These are phyloP conservation scores for Phytopythium litorale DNA, from an alignment of 352 stramenopile genomes.

Conservation along the genomic window DNA sequence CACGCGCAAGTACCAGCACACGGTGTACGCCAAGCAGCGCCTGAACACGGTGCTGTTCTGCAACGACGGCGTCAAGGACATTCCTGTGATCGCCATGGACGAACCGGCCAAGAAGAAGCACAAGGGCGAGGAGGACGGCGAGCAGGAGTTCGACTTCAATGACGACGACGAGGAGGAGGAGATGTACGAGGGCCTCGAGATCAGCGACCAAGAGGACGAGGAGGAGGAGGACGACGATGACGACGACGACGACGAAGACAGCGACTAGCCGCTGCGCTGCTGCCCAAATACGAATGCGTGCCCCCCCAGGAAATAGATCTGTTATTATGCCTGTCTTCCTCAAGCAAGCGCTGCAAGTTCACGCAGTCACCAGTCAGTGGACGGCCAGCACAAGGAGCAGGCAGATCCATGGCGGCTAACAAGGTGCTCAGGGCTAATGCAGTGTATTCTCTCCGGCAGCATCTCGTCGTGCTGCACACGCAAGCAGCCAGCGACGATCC, in stretches of 20 bases:
- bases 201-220: constrained; percentile 55
- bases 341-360: neutral
- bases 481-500: neutral
- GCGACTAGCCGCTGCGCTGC: constrained; percentile 13
- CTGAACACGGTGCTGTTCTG: constrained; percentile 92
- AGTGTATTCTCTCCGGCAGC: neutral
- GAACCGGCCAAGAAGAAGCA: constrained; percentile 45
- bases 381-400: no score
- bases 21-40: constrained; percentile 83
- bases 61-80: constrained; percentile 68
- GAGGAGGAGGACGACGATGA: constrained; percentile 51
- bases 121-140: constrained; percentile 34
- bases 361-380: neutral
- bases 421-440: neutral
- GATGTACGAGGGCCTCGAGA: constrained; percentile 81
- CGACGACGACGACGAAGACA: constrained; percentile 37
- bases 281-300: neutral
- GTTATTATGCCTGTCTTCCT: constrained; percentile 1
- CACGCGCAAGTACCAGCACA: constrained; percentile 66
- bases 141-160: constrained; percentile 35
- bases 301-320: constrained; percentile 6
- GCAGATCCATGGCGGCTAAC: neutral
- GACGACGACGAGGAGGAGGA: constrained; percentile 82
- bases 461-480: neutral
- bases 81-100: constrained; percentile 26